phyloP scores from a whole-genome alignment of 2,329 filamentous ascomycete genomes.

The Cytospora mali region DNA sequence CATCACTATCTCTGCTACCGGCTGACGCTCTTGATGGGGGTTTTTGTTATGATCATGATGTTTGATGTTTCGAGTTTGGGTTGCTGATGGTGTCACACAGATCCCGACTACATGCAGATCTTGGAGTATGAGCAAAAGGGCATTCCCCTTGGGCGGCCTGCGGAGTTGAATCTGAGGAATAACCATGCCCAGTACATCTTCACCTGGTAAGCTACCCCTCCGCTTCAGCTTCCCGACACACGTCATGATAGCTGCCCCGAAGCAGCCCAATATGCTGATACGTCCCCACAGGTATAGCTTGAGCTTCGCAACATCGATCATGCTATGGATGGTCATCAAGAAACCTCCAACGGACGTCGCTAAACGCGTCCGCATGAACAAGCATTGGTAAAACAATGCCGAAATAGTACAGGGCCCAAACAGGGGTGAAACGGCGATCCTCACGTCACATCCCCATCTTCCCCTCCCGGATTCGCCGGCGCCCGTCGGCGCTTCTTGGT shows the following conservation, averaged over 20 bases:
- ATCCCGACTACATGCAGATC: slow-evolving; percentile 75
- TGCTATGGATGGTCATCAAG: slow-evolving; percentile 94
- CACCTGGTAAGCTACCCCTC: slow-evolving; percentile 73
- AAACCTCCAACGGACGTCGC: slow-evolving; percentile 77
- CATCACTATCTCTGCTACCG: slow-evolving; percentile 25
- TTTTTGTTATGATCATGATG: neutral
- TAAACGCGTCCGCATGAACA: slow-evolving; percentile 75
- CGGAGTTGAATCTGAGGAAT: slow-evolving; percentile 92
- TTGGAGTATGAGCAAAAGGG: slow-evolving; percentile 78
- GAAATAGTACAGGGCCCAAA: slow-evolving; percentile 30
- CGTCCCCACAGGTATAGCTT: slow-evolving; percentile 73
- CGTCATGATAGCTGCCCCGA: slow-evolving; percentile 3
- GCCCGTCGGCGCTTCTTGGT: slow-evolving; percentile 49
- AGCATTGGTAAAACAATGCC: slow-evolving; percentile 61
- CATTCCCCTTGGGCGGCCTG: slow-evolving; percentile 82
- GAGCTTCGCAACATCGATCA: slow-evolving; percentile 81
- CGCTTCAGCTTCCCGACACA: neutral
- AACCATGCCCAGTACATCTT: slow-evolving; percentile 99
- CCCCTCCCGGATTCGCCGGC: slow-evolving; percentile 37
- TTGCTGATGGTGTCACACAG: slow-evolving; percentile 46
- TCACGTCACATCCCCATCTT: slow-evolving; percentile 47
- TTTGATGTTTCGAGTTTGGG: neutral
- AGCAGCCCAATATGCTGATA: slow-evolving; percentile 14
- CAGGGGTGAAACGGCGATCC: slow-evolving; percentile 2
- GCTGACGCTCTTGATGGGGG: neutral